These are phyloP conservation scores for Glebionis coronaria DNA, from an alignment of 129 eudicot genomes.

Conservation along the genomic window DNA sequence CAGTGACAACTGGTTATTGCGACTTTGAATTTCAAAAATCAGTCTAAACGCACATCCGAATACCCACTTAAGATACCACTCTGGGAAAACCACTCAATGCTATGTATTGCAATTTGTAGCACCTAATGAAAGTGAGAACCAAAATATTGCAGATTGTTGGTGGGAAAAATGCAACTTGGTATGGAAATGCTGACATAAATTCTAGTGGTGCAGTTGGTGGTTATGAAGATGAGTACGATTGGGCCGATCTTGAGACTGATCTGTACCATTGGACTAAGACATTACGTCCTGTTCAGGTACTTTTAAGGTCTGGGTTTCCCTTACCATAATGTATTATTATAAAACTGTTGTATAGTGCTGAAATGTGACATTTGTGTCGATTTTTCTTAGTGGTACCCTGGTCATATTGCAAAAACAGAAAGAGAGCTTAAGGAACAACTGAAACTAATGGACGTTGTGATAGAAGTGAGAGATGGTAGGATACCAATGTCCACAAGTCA, in stretches of 20 bases:
- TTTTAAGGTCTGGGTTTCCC: constrained; percentile 24
- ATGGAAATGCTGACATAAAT: constrained; percentile 37
- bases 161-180: constrained; percentile 48
- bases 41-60: no score
- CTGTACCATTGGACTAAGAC: constrained; percentile 83
- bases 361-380: constrained; percentile 10
- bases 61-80: no score
- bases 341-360: neutral
- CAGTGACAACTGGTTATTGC: no score
- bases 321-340: neutral
- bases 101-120: no score
- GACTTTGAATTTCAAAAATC: no score
- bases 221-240: constrained; percentile 50
- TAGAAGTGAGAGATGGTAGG: constrained; percentile 99
- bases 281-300: constrained; percentile 94
- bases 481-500: constrained; percentile 93
- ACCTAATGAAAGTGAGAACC: no score
- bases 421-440: constrained; percentile 91
- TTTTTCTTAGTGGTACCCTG: constrained; percentile 87
- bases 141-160: constrained; percentile 65
- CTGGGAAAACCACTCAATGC: no score
- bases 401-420: constrained; percentile 97
- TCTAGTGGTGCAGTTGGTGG: constrained; percentile 26
- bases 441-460: constrained; percentile 95
- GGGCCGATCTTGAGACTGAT: constrained; percentile 70